Evolutionary conservation across 2,329 filamentous ascomycete species (phyloP).

Genomic region (Epichloe aotearoae): DNA sequence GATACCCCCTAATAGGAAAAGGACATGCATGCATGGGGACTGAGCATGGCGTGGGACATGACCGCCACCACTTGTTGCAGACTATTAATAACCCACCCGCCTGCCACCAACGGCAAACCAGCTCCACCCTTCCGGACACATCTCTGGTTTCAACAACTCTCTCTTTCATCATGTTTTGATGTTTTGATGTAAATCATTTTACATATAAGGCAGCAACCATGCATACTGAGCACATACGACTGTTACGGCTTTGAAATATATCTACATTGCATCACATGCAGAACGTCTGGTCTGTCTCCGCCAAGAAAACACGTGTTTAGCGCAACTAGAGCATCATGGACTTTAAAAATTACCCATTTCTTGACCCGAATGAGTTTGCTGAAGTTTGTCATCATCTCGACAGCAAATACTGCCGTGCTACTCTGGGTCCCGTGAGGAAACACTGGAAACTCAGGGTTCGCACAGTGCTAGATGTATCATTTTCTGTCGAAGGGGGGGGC

Average conservation of each 20-base stretch:
- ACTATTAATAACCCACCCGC: no score
- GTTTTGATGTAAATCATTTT: no score
- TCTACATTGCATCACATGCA: no score
- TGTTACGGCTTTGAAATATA: no score
- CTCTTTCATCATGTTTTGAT: not conserved
- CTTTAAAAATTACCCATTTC: slow-evolving; percentile 45
- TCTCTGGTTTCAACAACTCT: not conserved
- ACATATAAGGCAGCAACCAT: no score
- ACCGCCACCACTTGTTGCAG: not conserved
- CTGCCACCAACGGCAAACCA: no score
- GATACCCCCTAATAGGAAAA: no score
- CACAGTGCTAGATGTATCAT: slow-evolving; percentile 34
- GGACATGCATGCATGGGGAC: no score
- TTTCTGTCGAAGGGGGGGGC: slow-evolving; percentile 25
- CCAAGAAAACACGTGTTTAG: no score
- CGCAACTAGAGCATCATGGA: slow-evolving; percentile 16
- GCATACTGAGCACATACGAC: no score
- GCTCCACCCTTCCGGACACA: not conserved
- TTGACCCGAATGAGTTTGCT: slow-evolving; percentile 49
- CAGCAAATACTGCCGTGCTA: slow-evolving; percentile 43
- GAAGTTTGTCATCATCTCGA: slow-evolving; percentile 52
- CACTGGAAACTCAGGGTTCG: slow-evolving; percentile 42
- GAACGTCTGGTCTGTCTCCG: no score
- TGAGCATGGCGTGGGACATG: not conserved
- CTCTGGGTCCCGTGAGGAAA: slow-evolving; percentile 38